Evolutionary conservation across 73 alveolate species (phyloP).

Genomic region (Tetrahymena elliotti): DNA sequence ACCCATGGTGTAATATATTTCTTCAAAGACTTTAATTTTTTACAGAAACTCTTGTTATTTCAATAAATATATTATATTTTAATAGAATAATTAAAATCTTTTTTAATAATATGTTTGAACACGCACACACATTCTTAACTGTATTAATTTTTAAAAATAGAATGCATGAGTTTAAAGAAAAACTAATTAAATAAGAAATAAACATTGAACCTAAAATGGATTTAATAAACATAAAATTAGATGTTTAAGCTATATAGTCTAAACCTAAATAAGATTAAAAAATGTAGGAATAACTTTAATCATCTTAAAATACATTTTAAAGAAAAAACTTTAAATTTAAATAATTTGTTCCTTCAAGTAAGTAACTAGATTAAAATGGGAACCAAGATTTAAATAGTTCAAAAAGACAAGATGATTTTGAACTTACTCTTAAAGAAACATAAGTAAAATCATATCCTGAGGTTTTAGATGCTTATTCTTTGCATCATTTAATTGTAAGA

Average conservation of each 20-base stretch:
- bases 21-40: no score
- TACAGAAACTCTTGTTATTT: no score
- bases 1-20: not conserved
- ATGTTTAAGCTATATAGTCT: not conserved
- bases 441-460: slow-evolving; percentile 58
- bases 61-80: no score
- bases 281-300: not conserved
- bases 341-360: not conserved
- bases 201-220: not conserved
- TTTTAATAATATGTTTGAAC: no score
- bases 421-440: not conserved
- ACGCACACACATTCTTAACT: no score
- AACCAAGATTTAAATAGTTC: not conserved
- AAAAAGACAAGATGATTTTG: not conserved
- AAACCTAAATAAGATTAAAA: not conserved
- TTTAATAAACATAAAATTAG: not conserved
- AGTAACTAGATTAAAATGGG: slow-evolving; percentile 1
- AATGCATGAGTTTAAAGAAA: not conserved
- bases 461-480: slow-evolving; percentile 64
- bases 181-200: not conserved
- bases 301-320: not conserved
- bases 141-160: no score
- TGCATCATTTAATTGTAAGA: slow-evolving; percentile 54
- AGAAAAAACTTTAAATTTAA: not conserved
- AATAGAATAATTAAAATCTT: no score